Conservation (phyloP, 148 eudicot genomes). For the Vaccinium myrtillus region DNA sequence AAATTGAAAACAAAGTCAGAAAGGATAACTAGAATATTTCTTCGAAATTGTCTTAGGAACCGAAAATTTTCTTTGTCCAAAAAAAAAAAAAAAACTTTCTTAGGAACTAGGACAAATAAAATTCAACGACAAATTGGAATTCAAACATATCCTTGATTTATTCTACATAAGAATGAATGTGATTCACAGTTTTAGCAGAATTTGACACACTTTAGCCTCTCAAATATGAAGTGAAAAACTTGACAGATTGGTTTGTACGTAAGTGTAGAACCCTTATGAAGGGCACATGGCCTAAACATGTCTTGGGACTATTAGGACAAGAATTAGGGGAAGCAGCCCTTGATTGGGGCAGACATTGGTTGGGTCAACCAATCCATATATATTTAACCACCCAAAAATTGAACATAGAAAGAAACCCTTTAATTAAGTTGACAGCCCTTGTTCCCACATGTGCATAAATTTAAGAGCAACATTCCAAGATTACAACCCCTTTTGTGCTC, state of each 20-base stretch:
- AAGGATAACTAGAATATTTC: no score
- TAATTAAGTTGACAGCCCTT: conserved; percentile 30
- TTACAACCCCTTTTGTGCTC: conserved; percentile 27
- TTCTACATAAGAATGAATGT: not conserved
- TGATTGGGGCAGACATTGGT: conserved; percentile 37
- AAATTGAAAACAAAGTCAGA: no score
- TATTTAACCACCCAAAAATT: conserved; percentile 35
- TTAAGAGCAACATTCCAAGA: conserved; percentile 56
- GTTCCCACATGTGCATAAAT: conserved; percentile 60
- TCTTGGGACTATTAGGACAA: conserved; percentile 63
- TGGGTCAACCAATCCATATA: conserved; percentile 45
- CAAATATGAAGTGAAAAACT: not conserved
- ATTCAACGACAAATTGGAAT: no score
- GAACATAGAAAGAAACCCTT: conserved; percentile 25
- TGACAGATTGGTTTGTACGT: not conserved
- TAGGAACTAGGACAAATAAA: no score
- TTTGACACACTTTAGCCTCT: not conserved
- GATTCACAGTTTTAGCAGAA: not conserved
- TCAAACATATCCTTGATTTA: no score
- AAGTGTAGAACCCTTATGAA: conserved; percentile 32
- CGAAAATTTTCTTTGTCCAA: no score
- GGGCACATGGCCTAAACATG: conserved; percentile 50
- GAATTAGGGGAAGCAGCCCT: conserved; percentile 32
- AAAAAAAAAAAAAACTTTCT: no score
- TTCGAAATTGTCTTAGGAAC: no score